Base-by-base conservation (phyloP, 2,329 filamentous ascomycete species). In the Aspergillus carbonarius region DNA sequence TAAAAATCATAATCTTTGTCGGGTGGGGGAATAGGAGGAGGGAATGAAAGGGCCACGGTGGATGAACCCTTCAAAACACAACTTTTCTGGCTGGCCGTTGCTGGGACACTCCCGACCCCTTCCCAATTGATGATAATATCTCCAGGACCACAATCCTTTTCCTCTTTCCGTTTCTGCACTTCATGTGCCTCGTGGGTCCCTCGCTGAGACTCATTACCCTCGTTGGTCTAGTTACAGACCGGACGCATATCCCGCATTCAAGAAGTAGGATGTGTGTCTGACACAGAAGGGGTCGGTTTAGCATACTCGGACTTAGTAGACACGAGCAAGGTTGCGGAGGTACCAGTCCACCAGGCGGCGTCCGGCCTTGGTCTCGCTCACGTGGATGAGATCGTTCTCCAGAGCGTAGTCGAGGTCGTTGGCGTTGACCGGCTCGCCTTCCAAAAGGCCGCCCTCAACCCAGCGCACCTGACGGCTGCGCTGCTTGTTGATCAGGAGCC, bases 281-380 rank as follows among this genome's bases (percentile, higher is more conserved):
- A 61, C 55, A 62, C 27, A 51, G 56, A 44, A 32, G 49, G n/a
- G 23, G 54, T 44, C 27, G 44, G 35, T 47, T 17, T 37, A 23
- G 44, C 51, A 20, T 37, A 42, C 37, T 32, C 25, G 25, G 13
- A 54, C 63, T 66, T 89, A 96, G 83, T 99, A 99, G 59, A 93
- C 96, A 76, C 95, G 89, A 61, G 93, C 91, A 72, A 99, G 83
- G 83, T 99, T 99, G 75, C 95, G 89, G 74, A 99, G 86, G 79
- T 99, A 99, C 95, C 95, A 99, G 80, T 99, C 95, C 66, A 99
- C 93, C 72, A 99, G 83, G 82, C 95, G 96, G 71, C 95, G 87
- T 74, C 95, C 95, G 60, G 97, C 92, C 88, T 99, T 99, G 68
- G 93, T 93, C 81, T 99, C 95, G 59, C 93, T 97, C 69, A 99